Conservation (phyloP, 1,284 basidiomycete species). For the Boletus mariae region DNA sequence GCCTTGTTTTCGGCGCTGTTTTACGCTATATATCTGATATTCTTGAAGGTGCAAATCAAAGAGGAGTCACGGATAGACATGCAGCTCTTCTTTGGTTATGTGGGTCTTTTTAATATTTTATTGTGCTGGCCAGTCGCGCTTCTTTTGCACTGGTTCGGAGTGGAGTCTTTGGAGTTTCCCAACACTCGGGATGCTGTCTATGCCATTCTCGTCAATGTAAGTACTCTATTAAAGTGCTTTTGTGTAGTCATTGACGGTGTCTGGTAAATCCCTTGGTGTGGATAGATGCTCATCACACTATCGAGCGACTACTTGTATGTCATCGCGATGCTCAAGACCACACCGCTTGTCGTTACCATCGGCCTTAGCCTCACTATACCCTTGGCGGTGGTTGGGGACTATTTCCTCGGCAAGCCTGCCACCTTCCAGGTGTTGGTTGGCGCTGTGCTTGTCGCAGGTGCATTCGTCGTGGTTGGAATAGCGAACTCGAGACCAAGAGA, state of each 20-base stretch:
- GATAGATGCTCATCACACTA: slow-evolving; percentile 81
- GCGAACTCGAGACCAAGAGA: slow-evolving; percentile 43
- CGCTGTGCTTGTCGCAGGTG: slow-evolving; percentile 61
- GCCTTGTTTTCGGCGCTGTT: slow-evolving; percentile 81
- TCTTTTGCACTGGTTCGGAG: slow-evolving; percentile 71
- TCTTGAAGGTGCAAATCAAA: slow-evolving; percentile 86
- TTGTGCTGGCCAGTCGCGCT: slow-evolving; percentile 81
- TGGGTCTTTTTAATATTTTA: slow-evolving; percentile 86
- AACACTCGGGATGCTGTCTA: slow-evolving; percentile 53
- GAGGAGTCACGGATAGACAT: slow-evolving; percentile 86
- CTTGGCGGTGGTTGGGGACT: slow-evolving; percentile 80
- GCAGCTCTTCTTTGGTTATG: slow-evolving; percentile 93
- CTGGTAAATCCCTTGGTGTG: background rate
- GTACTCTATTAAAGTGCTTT: slow-evolving; percentile 21
- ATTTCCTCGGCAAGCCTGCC: slow-evolving; percentile 58
- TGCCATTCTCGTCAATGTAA: slow-evolving; percentile 75
- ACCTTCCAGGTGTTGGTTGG: slow-evolving; percentile 59
- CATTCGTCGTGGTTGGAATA: slow-evolving; percentile 65
- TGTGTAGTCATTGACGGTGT: background rate
- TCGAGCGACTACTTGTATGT: slow-evolving; percentile 87
- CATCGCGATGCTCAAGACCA: slow-evolving; percentile 94
- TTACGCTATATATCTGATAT: slow-evolving; percentile 89
- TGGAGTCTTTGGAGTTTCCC: slow-evolving; percentile 80
- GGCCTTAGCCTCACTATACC: slow-evolving; percentile 96
- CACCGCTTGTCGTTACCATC: slow-evolving; percentile 88